These are phyloP conservation scores for Closterium sp. DNA, from an alignment of 139 green algal species.

Conservation along the genomic window DNA sequence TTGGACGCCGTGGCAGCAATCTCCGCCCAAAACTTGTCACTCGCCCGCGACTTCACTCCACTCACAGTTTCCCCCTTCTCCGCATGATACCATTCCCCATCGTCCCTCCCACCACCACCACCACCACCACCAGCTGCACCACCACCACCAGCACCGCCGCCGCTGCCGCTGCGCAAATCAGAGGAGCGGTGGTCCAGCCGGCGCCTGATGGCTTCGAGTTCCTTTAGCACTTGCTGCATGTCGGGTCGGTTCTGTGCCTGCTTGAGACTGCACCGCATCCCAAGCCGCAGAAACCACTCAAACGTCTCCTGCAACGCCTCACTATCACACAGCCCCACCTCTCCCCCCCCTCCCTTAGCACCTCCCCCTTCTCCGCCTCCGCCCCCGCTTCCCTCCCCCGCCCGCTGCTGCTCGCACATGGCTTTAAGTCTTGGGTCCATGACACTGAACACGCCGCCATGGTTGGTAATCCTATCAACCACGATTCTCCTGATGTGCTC, in stretches of 20 bases:
- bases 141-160: too few species aligned
- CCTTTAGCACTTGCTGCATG: neutral
- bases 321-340: neutral
- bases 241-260: neutral
- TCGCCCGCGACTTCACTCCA: neutral
- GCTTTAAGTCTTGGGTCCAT: neutral
- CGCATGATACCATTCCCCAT: neutral
- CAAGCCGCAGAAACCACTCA: neutral
- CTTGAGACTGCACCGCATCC: neutral
- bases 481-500: neutral
- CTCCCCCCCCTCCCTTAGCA: neutral
- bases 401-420: neutral
- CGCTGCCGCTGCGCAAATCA: neutral
- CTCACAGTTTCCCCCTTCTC: neutral
- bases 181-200: neutral
- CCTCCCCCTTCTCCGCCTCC: neutral
- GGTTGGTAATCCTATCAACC: neutral
- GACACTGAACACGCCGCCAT: neutral
- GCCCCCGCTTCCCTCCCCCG: neutral
- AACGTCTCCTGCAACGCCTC: neutral
- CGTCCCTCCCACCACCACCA: neutral
- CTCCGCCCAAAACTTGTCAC: neutral
- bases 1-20: neutral
- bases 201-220: neutral
- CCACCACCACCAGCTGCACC: too few species aligned